Evolutionary conservation across 805 yeast genomes (phyloP).

Genomic region (Candida tallmaniae): DNA sequence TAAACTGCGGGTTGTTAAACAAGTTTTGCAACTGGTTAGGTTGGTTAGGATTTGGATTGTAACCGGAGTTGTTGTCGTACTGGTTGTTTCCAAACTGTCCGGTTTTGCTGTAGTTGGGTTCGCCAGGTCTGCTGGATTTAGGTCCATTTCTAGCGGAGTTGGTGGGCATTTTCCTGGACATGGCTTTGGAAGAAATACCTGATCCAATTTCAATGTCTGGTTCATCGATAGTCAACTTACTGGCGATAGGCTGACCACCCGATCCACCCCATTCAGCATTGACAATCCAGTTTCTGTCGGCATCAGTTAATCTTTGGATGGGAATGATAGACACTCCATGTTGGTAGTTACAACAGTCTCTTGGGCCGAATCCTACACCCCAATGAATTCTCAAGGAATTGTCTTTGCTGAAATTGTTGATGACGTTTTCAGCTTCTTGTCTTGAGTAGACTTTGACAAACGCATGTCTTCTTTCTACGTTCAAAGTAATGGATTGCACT

Average conservation of each 20-base stretch:
- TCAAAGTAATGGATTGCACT: slow-evolving; percentile 85
- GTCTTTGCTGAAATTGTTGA: slow-evolving; percentile 66
- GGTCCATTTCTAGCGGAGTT: slow-evolving; percentile 85
- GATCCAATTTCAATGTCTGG: slow-evolving; percentile 97
- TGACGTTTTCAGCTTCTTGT: slow-evolving; percentile 82
- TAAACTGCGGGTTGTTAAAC: slow-evolving; percentile 19
- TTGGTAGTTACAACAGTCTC: slow-evolving; percentile 96
- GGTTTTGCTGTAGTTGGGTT: slow-evolving; percentile 25
- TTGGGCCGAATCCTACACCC: slow-evolving; percentile 99
- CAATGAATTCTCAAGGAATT: slow-evolving; percentile 79
- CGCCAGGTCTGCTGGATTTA: slow-evolving; percentile 59
- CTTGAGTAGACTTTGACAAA: slow-evolving; percentile 92
- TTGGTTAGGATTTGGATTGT: background rate
- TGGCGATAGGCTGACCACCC: slow-evolving; percentile 74
- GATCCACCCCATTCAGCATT: slow-evolving; percentile 97
- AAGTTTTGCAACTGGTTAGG: slow-evolving; percentile 43
- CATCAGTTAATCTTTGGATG: slow-evolving; percentile 82
- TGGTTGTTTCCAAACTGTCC: slow-evolving; percentile 10
- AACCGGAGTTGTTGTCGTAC: background rate
- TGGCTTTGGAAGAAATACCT: slow-evolving; percentile 89
- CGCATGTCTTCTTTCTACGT: slow-evolving; percentile 89
- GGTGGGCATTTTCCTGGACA: slow-evolving; percentile 88
- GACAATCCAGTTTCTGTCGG: slow-evolving; percentile 86
- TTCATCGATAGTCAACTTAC: slow-evolving; percentile 87
- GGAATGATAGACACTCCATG: slow-evolving; percentile 89